Evolutionary conservation across 148 eudicot species (phyloP).

Genomic region (Spergularia bocconei): DNA sequence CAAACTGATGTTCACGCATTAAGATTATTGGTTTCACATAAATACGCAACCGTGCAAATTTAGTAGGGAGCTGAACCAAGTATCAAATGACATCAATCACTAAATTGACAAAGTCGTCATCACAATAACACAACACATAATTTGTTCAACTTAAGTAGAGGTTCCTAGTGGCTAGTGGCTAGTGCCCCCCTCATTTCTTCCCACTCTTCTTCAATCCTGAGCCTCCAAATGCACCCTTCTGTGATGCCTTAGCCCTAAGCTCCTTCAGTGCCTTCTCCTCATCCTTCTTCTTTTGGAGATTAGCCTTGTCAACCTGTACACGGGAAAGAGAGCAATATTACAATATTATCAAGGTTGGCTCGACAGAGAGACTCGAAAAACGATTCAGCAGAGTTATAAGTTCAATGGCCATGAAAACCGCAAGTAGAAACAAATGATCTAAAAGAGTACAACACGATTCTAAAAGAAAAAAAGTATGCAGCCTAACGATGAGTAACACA

Average conservation of each 20-base stretch:
- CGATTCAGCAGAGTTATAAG: not conserved
- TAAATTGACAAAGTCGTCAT: conserved; percentile 1
- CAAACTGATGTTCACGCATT: conserved; percentile 4
- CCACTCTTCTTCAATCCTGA: conserved; percentile 97
- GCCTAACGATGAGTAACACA: too few species aligned
- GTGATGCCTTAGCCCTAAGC: conserved; percentile 81
- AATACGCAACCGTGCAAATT: conserved; percentile 5
- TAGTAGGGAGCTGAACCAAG: not conserved
- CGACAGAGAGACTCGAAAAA: not conserved
- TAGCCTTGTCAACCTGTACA: conserved; percentile 68
- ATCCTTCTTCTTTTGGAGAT: conserved; percentile 88
- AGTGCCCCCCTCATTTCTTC: conserved; percentile 53
- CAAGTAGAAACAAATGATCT: too few species aligned
- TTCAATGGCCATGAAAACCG: too few species aligned
- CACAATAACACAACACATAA: conserved; percentile 17
- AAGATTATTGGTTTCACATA: conserved; percentile 21
- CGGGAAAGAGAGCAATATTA: not conserved
- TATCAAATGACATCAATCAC: conserved; percentile 11
- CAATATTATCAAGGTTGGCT: not conserved
- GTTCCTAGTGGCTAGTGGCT: not conserved
- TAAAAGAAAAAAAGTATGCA: too few species aligned
- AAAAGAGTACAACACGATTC: too few species aligned
- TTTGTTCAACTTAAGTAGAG: not conserved
- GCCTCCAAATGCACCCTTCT: conserved; percentile 84
- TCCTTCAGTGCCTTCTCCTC: conserved; percentile 96